A percentile compares a stretch with the other conserved stretches of the same genome.
These are phyloP conservation scores for Smittium mucronatum DNA, from an alignment of 371 early-diverging fungal species.

Conservation along the genomic window DNA sequence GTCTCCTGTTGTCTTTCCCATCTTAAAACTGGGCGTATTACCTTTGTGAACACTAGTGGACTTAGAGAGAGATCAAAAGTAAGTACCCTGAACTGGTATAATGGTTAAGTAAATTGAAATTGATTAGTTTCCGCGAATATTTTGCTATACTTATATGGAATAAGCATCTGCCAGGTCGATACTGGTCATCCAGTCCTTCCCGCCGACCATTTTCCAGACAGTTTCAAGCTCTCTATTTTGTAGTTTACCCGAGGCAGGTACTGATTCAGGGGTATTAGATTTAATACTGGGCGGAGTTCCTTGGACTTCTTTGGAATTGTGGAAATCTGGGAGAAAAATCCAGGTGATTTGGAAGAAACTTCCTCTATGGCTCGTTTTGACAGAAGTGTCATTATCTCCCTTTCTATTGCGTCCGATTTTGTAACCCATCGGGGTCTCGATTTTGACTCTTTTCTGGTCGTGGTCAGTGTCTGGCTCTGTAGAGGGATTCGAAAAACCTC, in stretches of 20 bases:
- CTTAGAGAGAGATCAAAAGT: constrained; percentile 36
- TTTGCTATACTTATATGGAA: constrained; percentile 24
- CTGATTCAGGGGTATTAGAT: background rate
- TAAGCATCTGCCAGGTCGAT: constrained; percentile 30
- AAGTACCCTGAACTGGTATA: constrained; percentile 32
- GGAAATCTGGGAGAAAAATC: background rate
- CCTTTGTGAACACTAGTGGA: constrained; percentile 33
- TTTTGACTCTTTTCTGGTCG: background rate
- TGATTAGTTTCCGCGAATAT: constrained; percentile 26
- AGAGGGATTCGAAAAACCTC: background rate
- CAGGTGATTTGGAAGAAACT: background rate
- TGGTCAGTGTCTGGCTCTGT: background rate
- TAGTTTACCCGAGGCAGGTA: background rate
- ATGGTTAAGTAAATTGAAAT: constrained; percentile 31
- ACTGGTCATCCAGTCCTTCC: constrained; percentile 23
- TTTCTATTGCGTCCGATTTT: background rate
- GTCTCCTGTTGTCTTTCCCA: constrained; percentile 24
- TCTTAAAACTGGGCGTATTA: constrained; percentile 27
- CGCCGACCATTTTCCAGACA: constrained; percentile 19
- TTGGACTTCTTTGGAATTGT: background rate
- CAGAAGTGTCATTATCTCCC: background rate
- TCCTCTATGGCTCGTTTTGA: background rate
- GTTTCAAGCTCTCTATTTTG: constrained; percentile 21
- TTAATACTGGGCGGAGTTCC: background rate
- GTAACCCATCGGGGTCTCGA: background rate